These are phyloP conservation scores for Penicillium herquei DNA, from an alignment of 495 filamentous ascomycete species.

Conservation along the genomic window DNA sequence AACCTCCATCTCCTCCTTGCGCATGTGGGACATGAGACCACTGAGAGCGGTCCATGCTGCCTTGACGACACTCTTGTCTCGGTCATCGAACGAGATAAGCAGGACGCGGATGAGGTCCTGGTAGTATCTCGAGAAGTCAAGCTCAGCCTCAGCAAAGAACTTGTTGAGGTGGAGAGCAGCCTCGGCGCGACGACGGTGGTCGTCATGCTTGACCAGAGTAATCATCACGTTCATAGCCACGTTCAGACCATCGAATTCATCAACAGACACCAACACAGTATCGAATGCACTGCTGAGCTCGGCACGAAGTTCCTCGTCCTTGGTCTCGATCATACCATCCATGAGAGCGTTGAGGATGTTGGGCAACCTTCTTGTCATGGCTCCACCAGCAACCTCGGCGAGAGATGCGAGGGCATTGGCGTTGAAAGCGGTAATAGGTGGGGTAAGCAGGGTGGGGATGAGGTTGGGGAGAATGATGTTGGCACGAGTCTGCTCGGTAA, in stretches of 20 bases:
- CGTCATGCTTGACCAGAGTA: conserved; percentile 83
- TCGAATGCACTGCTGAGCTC: conserved; percentile 82
- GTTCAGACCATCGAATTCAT: conserved; percentile 94
- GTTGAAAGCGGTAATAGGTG: conserved; percentile 94
- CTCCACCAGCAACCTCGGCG: conserved; percentile 80
- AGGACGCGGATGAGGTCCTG: conserved; percentile 88
- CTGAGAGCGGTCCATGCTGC: conserved; percentile 87
- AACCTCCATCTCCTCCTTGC: conserved; percentile 97
- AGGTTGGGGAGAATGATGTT: conserved; percentile 97
- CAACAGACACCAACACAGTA: conserved; percentile 84
- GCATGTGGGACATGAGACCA: conserved; percentile 81
- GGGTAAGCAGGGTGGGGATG: conserved; percentile 82
- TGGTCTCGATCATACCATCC: conserved; percentile 80
- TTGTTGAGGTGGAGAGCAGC: conserved; percentile 80
- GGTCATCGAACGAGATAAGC: conserved; percentile 87
- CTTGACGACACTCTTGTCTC: conserved; percentile 82
- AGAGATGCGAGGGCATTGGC: conserved; percentile 89
- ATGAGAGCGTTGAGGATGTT: conserved; percentile 88
- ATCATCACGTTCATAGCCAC: conserved; percentile 91
- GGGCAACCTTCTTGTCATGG: conserved; percentile 86
- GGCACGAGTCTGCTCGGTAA: conserved; percentile 89
- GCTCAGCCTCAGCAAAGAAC: conserved; percentile 77
- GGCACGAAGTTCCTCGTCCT: conserved; percentile 68
- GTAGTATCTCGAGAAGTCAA: conserved; percentile 92
- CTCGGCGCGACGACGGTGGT: conserved; percentile 75